Base-by-base conservation (phyloP, 139 green algal species). In the Chlamydomonas sp. region DNA sequence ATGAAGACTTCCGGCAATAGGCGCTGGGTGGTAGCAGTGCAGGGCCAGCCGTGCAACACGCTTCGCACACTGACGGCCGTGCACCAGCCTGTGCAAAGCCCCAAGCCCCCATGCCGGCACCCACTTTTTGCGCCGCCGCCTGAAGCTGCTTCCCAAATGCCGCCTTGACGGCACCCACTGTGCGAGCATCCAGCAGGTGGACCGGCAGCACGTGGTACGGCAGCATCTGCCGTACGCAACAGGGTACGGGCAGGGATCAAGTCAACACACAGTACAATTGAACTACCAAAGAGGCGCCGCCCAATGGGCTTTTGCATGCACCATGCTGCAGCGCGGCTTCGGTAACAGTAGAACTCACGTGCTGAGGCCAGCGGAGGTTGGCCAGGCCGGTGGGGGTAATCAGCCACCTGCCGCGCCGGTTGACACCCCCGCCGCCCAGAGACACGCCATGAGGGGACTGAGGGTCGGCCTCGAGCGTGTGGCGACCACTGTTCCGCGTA, bases 401-500 rank as follows among this genome's bases (percentile, higher is more conserved):
- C 62, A 64, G 63, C 83, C 83, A 87, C 1, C 72, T 72, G n/a
- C 71, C 61, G 10, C 71, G 71, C 72, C 58, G 63, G 1, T 63
- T 49, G 4, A 12, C 17, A 0, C 20, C 58, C 2, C 73, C 83
- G 62, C 63, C 83, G 49, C 67, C 83, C 31, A 87, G 62, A n/a
- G 83, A 4, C 0, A 87, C 83, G 14, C 83, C 83, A 31, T 64
- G 62, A 1, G 73, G 31, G 0, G 73, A 4, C 5, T 10, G 7
- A 1, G 72, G 83, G 61, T 87, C 83, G 12, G 83, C 83, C 72
- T 87, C 73, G 1, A 87, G 62, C 7, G 75, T 14, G 15, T 86
- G 71, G 69, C 59, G 81, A 5, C 61, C 60, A 7, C 75, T 61
- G 3, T 73, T 60, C 3, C 60, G 81, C 60, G 71, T 86, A 71